Conservation (phyloP, 805 yeast genomes). For the Kodamaea laetipori region DNA sequence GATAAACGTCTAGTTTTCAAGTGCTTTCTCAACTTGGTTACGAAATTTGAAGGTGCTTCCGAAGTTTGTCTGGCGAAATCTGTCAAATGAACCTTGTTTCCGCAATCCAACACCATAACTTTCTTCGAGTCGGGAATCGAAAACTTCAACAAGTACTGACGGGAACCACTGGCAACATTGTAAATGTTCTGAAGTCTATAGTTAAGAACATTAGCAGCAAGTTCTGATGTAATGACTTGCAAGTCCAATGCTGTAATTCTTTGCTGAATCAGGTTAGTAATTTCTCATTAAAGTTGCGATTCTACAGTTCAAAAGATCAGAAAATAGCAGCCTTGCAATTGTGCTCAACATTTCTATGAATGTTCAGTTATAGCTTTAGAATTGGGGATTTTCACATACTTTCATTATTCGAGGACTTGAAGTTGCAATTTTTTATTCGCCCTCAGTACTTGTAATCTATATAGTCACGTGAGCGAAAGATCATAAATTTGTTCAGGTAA, state of each 20-base stretch:
- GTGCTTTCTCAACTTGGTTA: constrained; percentile 82
- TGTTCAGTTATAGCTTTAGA: no score
- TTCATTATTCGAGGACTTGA: constrained; percentile 14
- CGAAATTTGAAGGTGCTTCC: constrained; percentile 82
- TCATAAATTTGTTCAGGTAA: not conserved
- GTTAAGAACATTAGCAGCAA: constrained; percentile 55
- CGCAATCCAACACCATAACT: constrained; percentile 78
- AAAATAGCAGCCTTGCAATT: no score
- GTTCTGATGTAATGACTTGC: constrained; percentile 67
- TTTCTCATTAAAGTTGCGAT: no score
- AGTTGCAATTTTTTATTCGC: constrained; percentile 8
- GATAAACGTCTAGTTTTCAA: constrained; percentile 78
- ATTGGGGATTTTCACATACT: constrained; percentile 11
- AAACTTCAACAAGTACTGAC: constrained; percentile 79
- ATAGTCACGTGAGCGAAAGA: constrained; percentile 12
- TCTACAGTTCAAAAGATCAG: no score
- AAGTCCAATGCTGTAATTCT: constrained; percentile 84
- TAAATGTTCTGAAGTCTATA: constrained; percentile 83
- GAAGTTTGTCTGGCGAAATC: constrained; percentile 80
- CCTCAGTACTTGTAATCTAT: no score
- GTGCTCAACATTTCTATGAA: no score
- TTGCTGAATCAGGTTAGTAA: constrained; percentile 46
- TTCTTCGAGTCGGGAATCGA: constrained; percentile 81
- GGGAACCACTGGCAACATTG: constrained; percentile 67
- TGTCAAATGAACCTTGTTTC: constrained; percentile 76